Evolutionary conservation across 1,139 yeast genomes (phyloP).

Genomic region (Meyerozyma carpophila): DNA sequence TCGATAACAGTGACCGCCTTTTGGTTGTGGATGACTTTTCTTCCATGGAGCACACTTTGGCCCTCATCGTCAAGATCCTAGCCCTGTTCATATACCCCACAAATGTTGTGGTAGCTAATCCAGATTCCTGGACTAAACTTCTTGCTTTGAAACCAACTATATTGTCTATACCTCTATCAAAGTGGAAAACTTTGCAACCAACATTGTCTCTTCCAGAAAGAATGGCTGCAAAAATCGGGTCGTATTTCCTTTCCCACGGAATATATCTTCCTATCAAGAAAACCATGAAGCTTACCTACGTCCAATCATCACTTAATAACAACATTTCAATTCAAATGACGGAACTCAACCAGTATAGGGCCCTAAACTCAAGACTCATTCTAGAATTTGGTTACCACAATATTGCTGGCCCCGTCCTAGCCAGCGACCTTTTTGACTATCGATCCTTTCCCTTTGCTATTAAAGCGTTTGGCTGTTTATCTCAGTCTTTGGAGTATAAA

Average conservation of each 20-base stretch:
- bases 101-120: slow-evolving; percentile 8
- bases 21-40: slow-evolving; percentile 23
- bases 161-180: slow-evolving; percentile 15
- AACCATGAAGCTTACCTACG: slow-evolving; percentile 35
- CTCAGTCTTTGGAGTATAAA: slow-evolving; percentile 48
- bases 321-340: slow-evolving; percentile 15
- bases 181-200: slow-evolving; percentile 4
- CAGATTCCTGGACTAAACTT: slow-evolving; percentile 9
- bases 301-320: slow-evolving; percentile 20
- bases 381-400: slow-evolving; percentile 45
- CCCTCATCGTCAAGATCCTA: slow-evolving; percentile 26
- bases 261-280: not conserved
- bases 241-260: not conserved
- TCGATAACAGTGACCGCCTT: slow-evolving; percentile 37
- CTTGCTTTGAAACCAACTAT: slow-evolving; percentile 18
- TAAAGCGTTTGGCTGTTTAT: slow-evolving; percentile 39
- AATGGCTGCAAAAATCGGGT: not conserved
- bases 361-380: slow-evolving; percentile 47
- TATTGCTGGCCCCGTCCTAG: slow-evolving; percentile 53
- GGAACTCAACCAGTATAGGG: slow-evolving; percentile 39
- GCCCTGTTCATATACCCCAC: slow-evolving; percentile 19
- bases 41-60: slow-evolving; percentile 17
- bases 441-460: slow-evolving; percentile 33
- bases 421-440: slow-evolving; percentile 60
- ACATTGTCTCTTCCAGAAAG: not conserved